Percentiles rank a stretch among this genome's conserved stretches.
These are phyloP conservation scores for Claviceps sp. DNA, from an alignment of 2,329 filamentous ascomycete species.

Conservation along the genomic window DNA sequence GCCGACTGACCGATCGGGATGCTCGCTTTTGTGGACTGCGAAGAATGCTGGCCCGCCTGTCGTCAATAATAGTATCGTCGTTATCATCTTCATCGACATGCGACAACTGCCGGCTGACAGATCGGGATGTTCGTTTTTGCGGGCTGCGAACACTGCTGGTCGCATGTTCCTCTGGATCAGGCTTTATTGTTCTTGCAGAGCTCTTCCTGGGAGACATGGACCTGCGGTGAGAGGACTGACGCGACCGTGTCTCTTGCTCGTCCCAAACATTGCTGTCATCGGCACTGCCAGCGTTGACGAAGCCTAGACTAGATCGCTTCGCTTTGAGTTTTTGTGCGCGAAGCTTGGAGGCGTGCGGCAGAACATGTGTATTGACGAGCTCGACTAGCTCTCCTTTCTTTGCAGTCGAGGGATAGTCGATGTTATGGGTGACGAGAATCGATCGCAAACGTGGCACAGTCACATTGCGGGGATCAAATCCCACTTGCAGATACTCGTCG, in stretches of 20 bases:
- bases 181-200: slow-evolving; percentile 39
- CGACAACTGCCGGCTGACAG: slow-evolving; percentile 39
- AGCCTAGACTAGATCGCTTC: slow-evolving; percentile 78
- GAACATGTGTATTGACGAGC: slow-evolving; percentile 66
- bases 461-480: slow-evolving; percentile 70
- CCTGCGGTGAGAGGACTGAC: slow-evolving; percentile 35
- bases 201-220: slow-evolving; percentile 42
- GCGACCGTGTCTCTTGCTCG: slow-evolving; percentile 42
- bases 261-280: slow-evolving; percentile 51
- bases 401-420: slow-evolving; percentile 73
- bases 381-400: slow-evolving; percentile 85
- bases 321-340: slow-evolving; percentile 62
- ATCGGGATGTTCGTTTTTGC: slow-evolving; percentile 40
- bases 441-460: slow-evolving; percentile 82
- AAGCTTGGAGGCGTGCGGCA: slow-evolving; percentile 66
- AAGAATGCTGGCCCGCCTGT: slow-evolving; percentile 16
- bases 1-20: slow-evolving; percentile 40
- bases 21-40: slow-evolving; percentile 40
- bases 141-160: slow-evolving; percentile 29
- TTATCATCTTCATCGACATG: slow-evolving; percentile 17
- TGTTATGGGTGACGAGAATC: slow-evolving; percentile 78
- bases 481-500: slow-evolving; percentile 76
- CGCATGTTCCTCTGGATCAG: slow-evolving; percentile 33
- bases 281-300: slow-evolving; percentile 53
- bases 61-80: no score